These are phyloP conservation scores for Ophiostoma sp. DNA, from an alignment of 2,329 filamentous ascomycete species.

Conservation along the genomic window DNA sequence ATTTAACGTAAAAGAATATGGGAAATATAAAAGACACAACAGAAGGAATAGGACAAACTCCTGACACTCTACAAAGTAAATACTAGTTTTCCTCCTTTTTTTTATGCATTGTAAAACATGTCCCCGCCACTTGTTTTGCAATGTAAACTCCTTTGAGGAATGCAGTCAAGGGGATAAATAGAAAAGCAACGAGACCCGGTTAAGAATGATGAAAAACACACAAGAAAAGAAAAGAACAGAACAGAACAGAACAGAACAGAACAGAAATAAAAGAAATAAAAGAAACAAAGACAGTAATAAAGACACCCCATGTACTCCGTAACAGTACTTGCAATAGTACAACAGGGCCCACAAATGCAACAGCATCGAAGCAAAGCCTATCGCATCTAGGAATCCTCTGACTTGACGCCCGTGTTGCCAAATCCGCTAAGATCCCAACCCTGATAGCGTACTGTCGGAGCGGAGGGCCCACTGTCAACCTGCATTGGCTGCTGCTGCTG, in stretches of 20 bases:
- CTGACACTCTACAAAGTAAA: not conserved
- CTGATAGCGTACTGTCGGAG: constrained; percentile 38
- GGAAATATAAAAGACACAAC: not conserved
- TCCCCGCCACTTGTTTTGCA: not conserved
- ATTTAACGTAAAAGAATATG: not conserved
- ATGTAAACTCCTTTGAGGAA: not conserved
- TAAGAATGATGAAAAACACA: not conserved
- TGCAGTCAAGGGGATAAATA: not conserved
- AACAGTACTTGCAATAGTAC: not conserved
- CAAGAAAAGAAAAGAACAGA: not conserved
- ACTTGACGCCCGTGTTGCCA: constrained; percentile 43
- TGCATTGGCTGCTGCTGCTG: not conserved
- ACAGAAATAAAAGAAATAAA: not conserved
- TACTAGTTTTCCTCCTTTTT: not conserved
- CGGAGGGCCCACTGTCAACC: not conserved
- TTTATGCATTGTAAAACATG: not conserved
- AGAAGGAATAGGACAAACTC: not conserved
- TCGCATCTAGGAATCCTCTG: constrained; percentile 34
- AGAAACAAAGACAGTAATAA: not conserved
- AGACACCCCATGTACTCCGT: not conserved
- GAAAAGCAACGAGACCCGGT: not conserved
- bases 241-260: not conserved
- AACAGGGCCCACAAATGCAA: not conserved
- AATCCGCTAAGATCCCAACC: constrained; percentile 45
- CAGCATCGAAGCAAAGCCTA: not conserved